Evolutionary conservation across 495 filamentous ascomycete genomes (phyloP).

Genomic region (Friedmanniomyces simplex): DNA sequence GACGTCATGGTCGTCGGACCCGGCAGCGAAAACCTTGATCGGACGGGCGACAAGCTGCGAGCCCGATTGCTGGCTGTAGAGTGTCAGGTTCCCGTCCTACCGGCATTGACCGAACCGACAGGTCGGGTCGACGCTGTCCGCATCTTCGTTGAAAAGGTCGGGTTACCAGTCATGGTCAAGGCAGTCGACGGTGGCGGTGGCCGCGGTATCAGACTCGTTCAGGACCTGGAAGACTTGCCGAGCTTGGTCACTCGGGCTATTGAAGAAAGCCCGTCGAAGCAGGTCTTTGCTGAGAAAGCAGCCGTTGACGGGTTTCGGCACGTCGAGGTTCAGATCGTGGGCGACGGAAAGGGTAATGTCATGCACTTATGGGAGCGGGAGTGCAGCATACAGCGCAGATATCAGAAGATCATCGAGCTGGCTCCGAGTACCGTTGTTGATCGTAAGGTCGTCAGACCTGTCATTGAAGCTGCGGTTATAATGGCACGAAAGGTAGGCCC

Average conservation of each 20-base stretch:
- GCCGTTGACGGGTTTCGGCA: slow-evolving; percentile 35
- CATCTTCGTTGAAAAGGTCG: slow-evolving; percentile 36
- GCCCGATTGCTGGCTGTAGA: slow-evolving; percentile 44
- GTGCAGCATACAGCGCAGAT: slow-evolving; percentile 33
- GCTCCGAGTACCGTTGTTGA: slow-evolving; percentile 37
- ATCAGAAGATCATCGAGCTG: slow-evolving; percentile 34
- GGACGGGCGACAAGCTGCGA: slow-evolving; percentile 48
- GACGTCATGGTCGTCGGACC: slow-evolving; percentile 46
- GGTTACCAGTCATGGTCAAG: slow-evolving; percentile 49
- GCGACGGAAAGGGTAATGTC: slow-evolving; percentile 30
- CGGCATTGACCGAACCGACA: slow-evolving; percentile 39
- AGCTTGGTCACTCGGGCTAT: slow-evolving; percentile 25
- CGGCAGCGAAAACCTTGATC: slow-evolving; percentile 39
- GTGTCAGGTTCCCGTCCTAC: slow-evolving; percentile 45
- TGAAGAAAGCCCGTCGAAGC: slow-evolving; percentile 42
- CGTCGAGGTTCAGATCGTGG: slow-evolving; percentile 34
- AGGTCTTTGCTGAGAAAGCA: slow-evolving; percentile 40
- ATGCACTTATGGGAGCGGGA: slow-evolving; percentile 34
- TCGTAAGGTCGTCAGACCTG: slow-evolving; percentile 30
- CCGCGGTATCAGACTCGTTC: slow-evolving; percentile 31
- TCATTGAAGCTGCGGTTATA: slow-evolving; percentile 29
- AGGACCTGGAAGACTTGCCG: slow-evolving; percentile 21
- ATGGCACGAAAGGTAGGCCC: slow-evolving; percentile 28
- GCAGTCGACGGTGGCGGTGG: slow-evolving; percentile 35
- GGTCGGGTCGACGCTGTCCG: slow-evolving; percentile 31